Percentiles rank a stretch among this genome's conserved stretches.
These are phyloP conservation scores for Rubia balearica DNA, from an alignment of 305 asterid species.

Conservation along the genomic window DNA sequence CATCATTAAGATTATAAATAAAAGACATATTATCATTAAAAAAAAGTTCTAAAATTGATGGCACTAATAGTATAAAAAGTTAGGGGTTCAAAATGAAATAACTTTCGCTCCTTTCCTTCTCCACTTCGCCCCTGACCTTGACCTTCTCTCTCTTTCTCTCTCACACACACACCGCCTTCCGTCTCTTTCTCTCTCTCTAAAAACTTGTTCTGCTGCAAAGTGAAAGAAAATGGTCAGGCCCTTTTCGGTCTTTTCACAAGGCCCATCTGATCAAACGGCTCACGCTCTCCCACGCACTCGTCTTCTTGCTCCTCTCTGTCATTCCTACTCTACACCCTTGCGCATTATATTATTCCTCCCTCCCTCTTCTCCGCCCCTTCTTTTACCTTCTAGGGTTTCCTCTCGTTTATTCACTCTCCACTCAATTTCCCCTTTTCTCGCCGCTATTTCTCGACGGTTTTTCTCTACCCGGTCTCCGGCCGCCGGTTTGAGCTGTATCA, in stretches of 20 bases:
- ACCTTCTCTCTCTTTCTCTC: background rate
- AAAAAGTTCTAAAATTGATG: no score
- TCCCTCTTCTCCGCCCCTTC: background rate
- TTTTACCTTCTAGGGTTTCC: conserved; percentile 24
- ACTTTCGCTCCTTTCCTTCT: background rate
- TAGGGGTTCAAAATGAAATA: background rate
- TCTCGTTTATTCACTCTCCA: background rate
- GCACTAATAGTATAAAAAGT: background rate
- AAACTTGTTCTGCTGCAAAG: conserved; percentile 17
- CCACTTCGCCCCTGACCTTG: conserved; percentile 1
- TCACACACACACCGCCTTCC: background rate
- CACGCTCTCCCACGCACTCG: conserved; percentile 18
- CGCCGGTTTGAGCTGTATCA: conserved; percentile 5
- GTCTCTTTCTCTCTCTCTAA: background rate
- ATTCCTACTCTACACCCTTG: conserved; percentile 15
- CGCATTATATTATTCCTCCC: conserved; percentile 19
- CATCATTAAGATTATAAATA: background rate
- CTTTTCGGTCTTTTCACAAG: conserved; percentile 26
- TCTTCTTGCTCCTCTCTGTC: conserved; percentile 25
- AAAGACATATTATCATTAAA: background rate
- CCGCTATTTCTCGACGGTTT: background rate
- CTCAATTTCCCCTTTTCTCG: background rate
- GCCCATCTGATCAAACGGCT: conserved; percentile 27
- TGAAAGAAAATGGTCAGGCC: conserved; percentile 13
- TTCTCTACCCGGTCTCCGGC: background rate